Conservation (phyloP, 1,284 basidiomycete species). For the Volvariella volvacea region DNA sequence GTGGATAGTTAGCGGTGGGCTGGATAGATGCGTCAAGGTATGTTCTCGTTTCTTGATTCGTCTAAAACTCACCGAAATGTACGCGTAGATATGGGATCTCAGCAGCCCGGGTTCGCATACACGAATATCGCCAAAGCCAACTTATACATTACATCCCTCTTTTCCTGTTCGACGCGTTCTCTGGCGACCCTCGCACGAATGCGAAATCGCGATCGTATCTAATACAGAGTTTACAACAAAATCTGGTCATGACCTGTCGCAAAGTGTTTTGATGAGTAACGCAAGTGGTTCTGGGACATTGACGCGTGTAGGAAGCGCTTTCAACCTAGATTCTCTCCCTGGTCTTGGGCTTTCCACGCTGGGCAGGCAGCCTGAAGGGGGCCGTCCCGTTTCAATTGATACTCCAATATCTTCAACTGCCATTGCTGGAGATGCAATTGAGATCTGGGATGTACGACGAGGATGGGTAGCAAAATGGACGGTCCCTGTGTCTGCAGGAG, state of each 20-base stretch:
- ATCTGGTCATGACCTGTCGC: constrained; percentile 16
- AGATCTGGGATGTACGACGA: constrained; percentile 85
- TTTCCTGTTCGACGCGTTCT: constrained; percentile 68
- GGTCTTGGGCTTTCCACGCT: background rate
- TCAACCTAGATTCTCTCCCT: constrained; percentile 16
- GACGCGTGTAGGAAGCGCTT: constrained; percentile 19
- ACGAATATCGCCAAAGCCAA: constrained; percentile 54
- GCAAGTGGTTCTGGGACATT: constrained; percentile 4
- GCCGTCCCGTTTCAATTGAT: background rate
- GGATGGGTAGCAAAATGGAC: constrained; percentile 81
- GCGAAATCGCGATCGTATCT: constrained; percentile 71
- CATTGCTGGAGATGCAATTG: constrained; percentile 51
- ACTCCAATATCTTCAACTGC: background rate
- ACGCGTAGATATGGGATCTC: constrained; percentile 71
- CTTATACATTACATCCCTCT: constrained; percentile 70
- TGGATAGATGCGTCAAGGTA: constrained; percentile 80
- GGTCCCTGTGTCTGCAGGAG: constrained; percentile 51
- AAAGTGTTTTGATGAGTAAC: background rate
- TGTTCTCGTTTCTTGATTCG: constrained; percentile 1
- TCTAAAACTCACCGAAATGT: constrained; percentile 3
- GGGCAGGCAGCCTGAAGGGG: background rate
- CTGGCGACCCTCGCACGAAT: constrained; percentile 78
- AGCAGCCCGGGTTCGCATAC: constrained; percentile 37
- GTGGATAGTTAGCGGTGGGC: constrained; percentile 79
- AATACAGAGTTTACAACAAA: constrained; percentile 51